Percentiles rank a stretch among this genome's conserved stretches.
Evolutionary conservation across 371 early-diverging fungal genomes (phyloP).

Genomic region (Mortierella sp.): DNA sequence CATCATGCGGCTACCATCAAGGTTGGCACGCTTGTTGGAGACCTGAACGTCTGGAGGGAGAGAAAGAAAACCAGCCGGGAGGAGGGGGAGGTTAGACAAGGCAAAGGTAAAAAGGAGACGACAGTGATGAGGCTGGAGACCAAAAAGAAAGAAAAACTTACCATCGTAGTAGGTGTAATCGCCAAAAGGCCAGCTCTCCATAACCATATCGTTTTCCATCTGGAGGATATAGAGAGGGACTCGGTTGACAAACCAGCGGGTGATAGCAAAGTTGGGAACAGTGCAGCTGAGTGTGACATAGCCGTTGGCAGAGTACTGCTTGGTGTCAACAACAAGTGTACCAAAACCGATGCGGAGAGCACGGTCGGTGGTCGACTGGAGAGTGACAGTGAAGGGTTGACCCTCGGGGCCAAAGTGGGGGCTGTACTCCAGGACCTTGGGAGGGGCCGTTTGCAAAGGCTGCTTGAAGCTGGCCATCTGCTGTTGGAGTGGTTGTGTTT

Average conservation of each 20-base stretch:
- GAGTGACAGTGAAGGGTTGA: slow-evolving; percentile 31
- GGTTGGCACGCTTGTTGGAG: slow-evolving; percentile 30
- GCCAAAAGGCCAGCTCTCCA: slow-evolving; percentile 56
- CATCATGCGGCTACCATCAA: slow-evolving; percentile 18
- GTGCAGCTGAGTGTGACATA: slow-evolving; percentile 47
- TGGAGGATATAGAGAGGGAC: slow-evolving; percentile 55
- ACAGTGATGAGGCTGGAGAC: not conserved
- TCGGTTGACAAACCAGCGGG: slow-evolving; percentile 50
- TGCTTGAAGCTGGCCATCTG: slow-evolving; percentile 18
- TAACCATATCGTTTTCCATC: slow-evolving; percentile 24
- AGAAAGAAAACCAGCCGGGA: no score
- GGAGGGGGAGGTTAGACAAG: not conserved
- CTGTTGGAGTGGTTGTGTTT: slow-evolving; percentile 8
- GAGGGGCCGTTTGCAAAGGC: slow-evolving; percentile 14
- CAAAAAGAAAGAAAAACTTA: slow-evolving; percentile 2
- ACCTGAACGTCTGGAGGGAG: slow-evolving; percentile 5
- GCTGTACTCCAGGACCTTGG: slow-evolving; percentile 40
- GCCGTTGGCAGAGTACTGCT: slow-evolving; percentile 49
- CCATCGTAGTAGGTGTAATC: slow-evolving; percentile 50
- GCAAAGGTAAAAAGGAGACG: no score
- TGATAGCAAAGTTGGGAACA: slow-evolving; percentile 52
- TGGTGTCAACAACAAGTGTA: slow-evolving; percentile 47
- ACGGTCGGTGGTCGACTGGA: slow-evolving; percentile 30
- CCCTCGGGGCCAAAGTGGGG: slow-evolving; percentile 53
- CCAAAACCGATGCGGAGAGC: slow-evolving; percentile 48